These are phyloP conservation scores for Odonthalia washingtoniensis DNA, from an alignment of 31 red algal species.

Conservation along the genomic window DNA sequence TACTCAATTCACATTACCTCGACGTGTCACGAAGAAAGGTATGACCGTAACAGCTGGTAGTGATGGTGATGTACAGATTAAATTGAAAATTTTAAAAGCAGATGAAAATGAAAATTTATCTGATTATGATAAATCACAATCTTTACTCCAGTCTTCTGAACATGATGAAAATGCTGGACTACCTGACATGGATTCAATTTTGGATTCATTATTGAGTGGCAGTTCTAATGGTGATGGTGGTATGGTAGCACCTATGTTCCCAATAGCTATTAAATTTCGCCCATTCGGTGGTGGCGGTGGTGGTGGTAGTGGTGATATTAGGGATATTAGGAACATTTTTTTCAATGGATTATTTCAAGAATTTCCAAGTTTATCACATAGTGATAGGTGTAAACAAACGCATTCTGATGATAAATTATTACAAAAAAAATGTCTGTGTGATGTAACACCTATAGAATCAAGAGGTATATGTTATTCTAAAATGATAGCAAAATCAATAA, in stretches of 20 bases:
- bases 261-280: not conserved
- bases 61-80: not conserved
- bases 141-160: not conserved
- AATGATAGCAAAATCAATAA: constrained; percentile 16
- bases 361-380: not conserved
- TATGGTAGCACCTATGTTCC: not conserved
- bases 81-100: not conserved
- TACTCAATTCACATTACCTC: not conserved
- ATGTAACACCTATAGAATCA: not conserved
- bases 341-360: no score
- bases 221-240: no score
- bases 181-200: not conserved
- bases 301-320: not conserved
- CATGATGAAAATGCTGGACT: not conserved
- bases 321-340: no score
- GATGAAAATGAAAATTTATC: not conserved
- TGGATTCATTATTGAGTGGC: no score
- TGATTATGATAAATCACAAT: not conserved
- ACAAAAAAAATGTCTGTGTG: constrained; percentile 22
- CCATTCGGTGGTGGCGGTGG: not conserved
- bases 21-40: not conserved
- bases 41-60: not conserved
- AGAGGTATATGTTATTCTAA: constrained; percentile 15
- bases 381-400: constrained; percentile 5
- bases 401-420: constrained; percentile 6